A percentile compares a stretch with the other conserved stretches of the same genome.
Evolutionary conservation across 805 yeast genomes (phyloP).

Genomic region (Yamadazyma kitorensis): DNA sequence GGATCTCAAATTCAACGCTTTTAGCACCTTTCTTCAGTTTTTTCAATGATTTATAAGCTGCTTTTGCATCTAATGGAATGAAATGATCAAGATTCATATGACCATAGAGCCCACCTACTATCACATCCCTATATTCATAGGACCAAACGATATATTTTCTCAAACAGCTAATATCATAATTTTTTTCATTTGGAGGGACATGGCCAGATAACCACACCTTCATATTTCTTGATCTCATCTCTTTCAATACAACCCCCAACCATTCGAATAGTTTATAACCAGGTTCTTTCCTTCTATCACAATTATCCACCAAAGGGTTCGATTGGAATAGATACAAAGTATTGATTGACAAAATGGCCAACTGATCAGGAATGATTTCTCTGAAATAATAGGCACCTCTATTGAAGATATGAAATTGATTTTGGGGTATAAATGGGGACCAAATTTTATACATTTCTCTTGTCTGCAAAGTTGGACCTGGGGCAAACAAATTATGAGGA

Average conservation of each 20-base stretch:
- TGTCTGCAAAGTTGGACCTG: constrained; percentile 88
- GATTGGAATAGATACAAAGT: constrained; percentile 72
- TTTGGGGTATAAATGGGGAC: constrained; percentile 71
- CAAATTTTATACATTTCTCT: constrained; percentile 73
- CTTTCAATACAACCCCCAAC: constrained; percentile 73
- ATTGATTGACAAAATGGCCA: constrained; percentile 78
- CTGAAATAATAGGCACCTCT: constrained; percentile 71
- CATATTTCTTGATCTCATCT: constrained; percentile 67
- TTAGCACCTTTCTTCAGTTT: constrained; percentile 15
- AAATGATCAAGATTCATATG: constrained; percentile 91
- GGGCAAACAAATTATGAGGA: constrained; percentile 81
- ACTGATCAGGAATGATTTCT: constrained; percentile 75
- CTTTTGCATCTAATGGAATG: constrained; percentile 67
- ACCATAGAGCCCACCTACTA: constrained; percentile 80
- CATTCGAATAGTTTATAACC: constrained; percentile 76
- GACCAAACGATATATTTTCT: constrained; percentile 78
- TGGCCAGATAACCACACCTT: constrained; percentile 89
- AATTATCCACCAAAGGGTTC: constrained; percentile 80
- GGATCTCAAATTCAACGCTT: constrained; percentile 4
- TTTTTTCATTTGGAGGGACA: constrained; percentile 83
- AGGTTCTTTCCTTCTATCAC: constrained; percentile 70
- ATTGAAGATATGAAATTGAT: constrained; percentile 71
- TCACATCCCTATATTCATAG: constrained; percentile 78
- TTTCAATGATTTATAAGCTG: constrained; percentile 56
- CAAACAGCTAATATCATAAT: constrained; percentile 69